A percentile compares a stretch with the other conserved stretches of the same genome.
These are phyloP conservation scores for Trichoderma simmonsii DNA, from an alignment of 2,329 filamentous ascomycete species.

Conservation along the genomic window DNA sequence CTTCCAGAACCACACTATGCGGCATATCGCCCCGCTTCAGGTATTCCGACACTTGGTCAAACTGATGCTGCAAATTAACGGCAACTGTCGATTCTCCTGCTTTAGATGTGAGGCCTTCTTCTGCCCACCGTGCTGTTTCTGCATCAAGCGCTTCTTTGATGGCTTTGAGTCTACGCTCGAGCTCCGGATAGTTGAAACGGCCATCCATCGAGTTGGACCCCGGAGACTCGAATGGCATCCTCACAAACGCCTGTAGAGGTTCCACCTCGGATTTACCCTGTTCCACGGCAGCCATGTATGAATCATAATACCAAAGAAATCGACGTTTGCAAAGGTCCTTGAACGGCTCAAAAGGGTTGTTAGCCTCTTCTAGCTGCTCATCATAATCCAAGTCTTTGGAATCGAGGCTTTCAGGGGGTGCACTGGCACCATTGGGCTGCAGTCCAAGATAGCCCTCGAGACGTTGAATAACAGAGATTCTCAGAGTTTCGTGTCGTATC, in stretches of 20 bases:
- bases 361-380: slow-evolving; percentile 52
- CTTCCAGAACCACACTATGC: slow-evolving; percentile 71
- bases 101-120: slow-evolving; percentile 61
- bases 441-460: slow-evolving; percentile 77
- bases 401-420: slow-evolving; percentile 19
- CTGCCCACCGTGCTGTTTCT: slow-evolving; percentile 70
- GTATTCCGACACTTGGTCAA: slow-evolving; percentile 72
- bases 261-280: slow-evolving; percentile 62
- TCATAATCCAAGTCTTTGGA: slow-evolving; percentile 40
- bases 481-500: slow-evolving; percentile 87
- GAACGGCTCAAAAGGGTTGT: slow-evolving; percentile 75
- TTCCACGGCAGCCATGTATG: slow-evolving; percentile 71
- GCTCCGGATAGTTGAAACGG: slow-evolving; percentile 72
- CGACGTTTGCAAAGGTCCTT: slow-evolving; percentile 85
- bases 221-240: slow-evolving; percentile 77
- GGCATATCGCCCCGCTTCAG: slow-evolving; percentile 70
- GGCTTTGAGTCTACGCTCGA: slow-evolving; percentile 64
- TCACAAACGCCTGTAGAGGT: slow-evolving; percentile 63
- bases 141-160: slow-evolving; percentile 69
- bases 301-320: slow-evolving; percentile 94
- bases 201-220: slow-evolving; percentile 81
- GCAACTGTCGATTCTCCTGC: slow-evolving; percentile 70
- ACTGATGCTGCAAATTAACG: slow-evolving; percentile 79
- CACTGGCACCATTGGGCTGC: slow-evolving; percentile 44
- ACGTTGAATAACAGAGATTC: slow-evolving; percentile 80